Evolutionary conservation across 2,329 filamentous ascomycete genomes (phyloP).

Genomic region (Coniochaeta pulveracea): DNA sequence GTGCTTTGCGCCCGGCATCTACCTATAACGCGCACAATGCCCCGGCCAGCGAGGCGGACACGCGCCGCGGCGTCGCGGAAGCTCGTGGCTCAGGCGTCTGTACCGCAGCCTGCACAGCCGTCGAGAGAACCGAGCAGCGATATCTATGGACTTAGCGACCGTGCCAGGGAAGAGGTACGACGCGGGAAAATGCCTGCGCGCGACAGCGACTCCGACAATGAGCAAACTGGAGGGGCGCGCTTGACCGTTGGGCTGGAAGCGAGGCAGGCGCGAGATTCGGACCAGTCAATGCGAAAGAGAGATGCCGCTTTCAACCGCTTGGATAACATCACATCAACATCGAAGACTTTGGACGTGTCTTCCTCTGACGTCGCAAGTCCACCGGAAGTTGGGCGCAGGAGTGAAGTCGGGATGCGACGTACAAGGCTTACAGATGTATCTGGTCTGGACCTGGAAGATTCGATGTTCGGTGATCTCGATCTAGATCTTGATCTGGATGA

Average conservation of each 20-base stretch:
- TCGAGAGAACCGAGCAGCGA: slow-evolving; percentile 15
- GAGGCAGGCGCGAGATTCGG: slow-evolving; percentile 12
- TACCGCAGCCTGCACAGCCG: slow-evolving; percentile 5
- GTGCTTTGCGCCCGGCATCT: too few species aligned
- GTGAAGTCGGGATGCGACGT: slow-evolving; percentile 18
- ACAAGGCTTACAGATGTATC: slow-evolving; percentile 24
- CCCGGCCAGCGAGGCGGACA: slow-evolving; percentile 19
- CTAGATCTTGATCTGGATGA: too few species aligned
- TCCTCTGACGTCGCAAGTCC: slow-evolving; percentile 10
- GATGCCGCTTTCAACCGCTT: slow-evolving; percentile 25
- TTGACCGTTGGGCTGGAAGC: slow-evolving; percentile 7
- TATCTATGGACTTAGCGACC: slow-evolving; percentile 23
- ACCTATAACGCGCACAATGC: slow-evolving; percentile 15
- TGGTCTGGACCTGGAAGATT: slow-evolving; percentile 35
- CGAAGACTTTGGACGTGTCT: slow-evolving; percentile 7
- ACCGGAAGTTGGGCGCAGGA: slow-evolving; percentile 25
- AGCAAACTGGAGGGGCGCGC: slow-evolving; percentile 4
- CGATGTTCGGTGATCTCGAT: slow-evolving; percentile 35
- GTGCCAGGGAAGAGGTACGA: slow-evolving; percentile 17
- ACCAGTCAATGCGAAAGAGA: slow-evolving; percentile 15
- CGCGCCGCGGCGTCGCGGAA: slow-evolving; percentile 15
- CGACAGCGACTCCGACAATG: slow-evolving; percentile 7
- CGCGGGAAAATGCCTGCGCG: slow-evolving; percentile 10
- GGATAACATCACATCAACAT: slow-evolving; percentile 20
- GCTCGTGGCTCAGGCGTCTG: slow-evolving; percentile 6